These are phyloP conservation scores for Acidomyces sp. DNA, from an alignment of 495 filamentous ascomycete species.

Conservation along the genomic window DNA sequence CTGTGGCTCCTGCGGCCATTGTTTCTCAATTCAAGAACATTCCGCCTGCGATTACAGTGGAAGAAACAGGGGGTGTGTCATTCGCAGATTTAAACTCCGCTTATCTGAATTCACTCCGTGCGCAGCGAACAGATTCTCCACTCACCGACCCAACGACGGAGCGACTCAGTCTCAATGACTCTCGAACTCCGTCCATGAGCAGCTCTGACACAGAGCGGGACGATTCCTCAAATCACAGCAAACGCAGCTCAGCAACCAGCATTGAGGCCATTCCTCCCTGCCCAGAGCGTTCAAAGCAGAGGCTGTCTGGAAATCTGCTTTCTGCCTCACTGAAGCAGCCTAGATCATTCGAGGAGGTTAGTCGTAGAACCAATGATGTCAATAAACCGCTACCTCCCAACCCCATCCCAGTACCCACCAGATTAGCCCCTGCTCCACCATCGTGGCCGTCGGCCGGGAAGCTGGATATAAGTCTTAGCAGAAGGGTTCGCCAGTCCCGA, in stretches of 20 bases:
- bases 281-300: not conserved
- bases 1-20: conserved; percentile 6
- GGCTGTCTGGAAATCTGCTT: not conserved
- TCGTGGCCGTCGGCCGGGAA: not conserved
- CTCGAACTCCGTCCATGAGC: conserved; percentile 7
- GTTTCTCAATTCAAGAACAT: conserved; percentile 4
- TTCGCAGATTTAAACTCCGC: too few relatives aligned
- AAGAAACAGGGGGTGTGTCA: not conserved
- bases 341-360: not conserved
- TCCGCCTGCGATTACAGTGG: conserved; percentile 4
- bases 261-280: conserved; percentile 5
- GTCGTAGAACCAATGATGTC: not conserved
- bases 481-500: not conserved
- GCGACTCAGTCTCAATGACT: not conserved
- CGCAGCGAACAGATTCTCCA: not conserved
- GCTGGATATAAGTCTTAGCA: too few relatives aligned
- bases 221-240: conserved; percentile 11
- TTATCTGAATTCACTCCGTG: too few relatives aligned
- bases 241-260: conserved; percentile 19
- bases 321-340: too few relatives aligned
- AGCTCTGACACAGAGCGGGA: conserved; percentile 4
- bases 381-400: conserved; percentile 16
- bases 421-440: not conserved
- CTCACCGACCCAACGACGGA: not conserved
- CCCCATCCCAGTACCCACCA: conserved; percentile 3